Conservation (phyloP, 352 stramenopile genomes). For the Globisporangium mamillatum region DNA sequence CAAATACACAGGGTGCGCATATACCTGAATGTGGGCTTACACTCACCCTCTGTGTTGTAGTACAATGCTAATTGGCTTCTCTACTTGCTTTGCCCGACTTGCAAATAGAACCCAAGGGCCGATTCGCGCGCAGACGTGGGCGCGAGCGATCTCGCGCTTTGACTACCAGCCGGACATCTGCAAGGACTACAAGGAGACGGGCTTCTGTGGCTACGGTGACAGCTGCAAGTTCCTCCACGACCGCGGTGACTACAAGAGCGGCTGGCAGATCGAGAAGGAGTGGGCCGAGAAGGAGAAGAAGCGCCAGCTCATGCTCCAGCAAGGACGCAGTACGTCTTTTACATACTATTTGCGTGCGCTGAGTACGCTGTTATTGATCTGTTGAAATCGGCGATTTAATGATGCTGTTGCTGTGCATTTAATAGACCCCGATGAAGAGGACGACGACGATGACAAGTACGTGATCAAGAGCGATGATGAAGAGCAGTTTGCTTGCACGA, state of each 20-base stretch:
- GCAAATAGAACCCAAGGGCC: constrained; percentile 86
- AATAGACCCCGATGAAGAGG: constrained; percentile 40
- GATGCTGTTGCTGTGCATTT: background rate
- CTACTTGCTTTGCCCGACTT: background rate
- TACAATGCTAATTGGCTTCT: background rate
- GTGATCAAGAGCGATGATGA: constrained; percentile 61
- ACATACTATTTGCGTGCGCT: constrained; percentile 1
- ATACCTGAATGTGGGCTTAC: background rate
- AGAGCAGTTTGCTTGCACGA: constrained; percentile 94
- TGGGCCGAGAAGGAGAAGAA: constrained; percentile 93
- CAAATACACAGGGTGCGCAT: constrained; percentile 82
- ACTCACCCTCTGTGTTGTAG: background rate
- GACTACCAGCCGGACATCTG: constrained; percentile 98
- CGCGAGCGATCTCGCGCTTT: constrained; percentile 94
- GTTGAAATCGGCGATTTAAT: background rate
- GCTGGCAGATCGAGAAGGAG: constrained; percentile 97
- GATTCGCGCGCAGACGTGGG: constrained; percentile 93
- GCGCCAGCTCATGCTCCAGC: constrained; percentile 71
- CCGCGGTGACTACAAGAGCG: constrained; percentile 95
- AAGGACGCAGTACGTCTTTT: constrained; percentile 33
- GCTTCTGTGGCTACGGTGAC: constrained; percentile 97
- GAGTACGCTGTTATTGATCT: background rate
- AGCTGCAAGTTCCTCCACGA: constrained; percentile 99
- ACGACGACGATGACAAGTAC: constrained; percentile 69
- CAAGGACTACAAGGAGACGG: constrained; percentile 99